Evolutionary conservation across 495 filamentous ascomycete species (phyloP).

Genomic region (Aspergillus coremiiformis): DNA sequence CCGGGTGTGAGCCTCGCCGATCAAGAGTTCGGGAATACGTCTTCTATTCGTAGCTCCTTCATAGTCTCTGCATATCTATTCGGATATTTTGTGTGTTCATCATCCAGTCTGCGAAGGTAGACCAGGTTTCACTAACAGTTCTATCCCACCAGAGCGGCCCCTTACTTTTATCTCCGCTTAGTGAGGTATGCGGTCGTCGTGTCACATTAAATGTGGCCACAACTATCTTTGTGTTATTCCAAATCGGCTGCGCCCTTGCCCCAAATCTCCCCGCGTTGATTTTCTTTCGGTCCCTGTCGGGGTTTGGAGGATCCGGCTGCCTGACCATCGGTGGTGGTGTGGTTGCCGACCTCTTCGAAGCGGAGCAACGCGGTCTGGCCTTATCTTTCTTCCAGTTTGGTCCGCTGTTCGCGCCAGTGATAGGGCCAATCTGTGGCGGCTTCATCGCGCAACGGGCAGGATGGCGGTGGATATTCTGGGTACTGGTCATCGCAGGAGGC

Average conservation of each 20-base stretch:
- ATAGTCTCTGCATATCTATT: conserved; percentile 8
- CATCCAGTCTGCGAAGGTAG: background rate
- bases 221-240: conserved; percentile 46
- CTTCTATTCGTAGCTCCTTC: conserved; percentile 2
- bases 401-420: conserved; percentile 43
- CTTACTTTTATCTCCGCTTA: conserved; percentile 38
- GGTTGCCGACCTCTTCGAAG: conserved; percentile 52
- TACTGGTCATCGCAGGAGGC: conserved; percentile 45
- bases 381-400: conserved; percentile 50
- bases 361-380: conserved; percentile 50
- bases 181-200: conserved; percentile 37
- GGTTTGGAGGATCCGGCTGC: conserved; percentile 49
- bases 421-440: conserved; percentile 48
- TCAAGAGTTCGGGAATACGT: conserved; percentile 5
- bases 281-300: conserved; percentile 57
- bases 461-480: conserved; percentile 59
- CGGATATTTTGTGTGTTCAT: conserved; percentile 6
- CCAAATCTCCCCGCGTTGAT: conserved; percentile 52
- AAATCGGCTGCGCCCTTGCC: conserved; percentile 62
- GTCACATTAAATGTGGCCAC: conserved; percentile 31
- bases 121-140: background rate
- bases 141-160: conserved; percentile 27
- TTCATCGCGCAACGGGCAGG: conserved; percentile 47
- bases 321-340: conserved; percentile 43
- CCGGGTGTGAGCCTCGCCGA: conserved; percentile 1